phyloP scores from a whole-genome alignment of 345 rosid genomes.

The Gossypium stocksii region DNA sequence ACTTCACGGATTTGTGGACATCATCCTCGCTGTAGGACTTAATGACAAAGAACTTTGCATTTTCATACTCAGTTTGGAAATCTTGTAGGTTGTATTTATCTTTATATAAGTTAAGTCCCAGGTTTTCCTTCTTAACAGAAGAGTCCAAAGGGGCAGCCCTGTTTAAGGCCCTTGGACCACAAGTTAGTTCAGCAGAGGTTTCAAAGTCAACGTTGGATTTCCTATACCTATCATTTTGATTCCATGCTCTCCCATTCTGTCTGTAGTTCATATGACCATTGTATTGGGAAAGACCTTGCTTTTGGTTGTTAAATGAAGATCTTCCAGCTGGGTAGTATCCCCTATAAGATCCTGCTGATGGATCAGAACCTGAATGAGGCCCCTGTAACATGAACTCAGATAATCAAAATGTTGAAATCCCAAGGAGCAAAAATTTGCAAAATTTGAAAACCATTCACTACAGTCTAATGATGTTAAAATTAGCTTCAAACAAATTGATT shows the following conservation, averaged over 20 bases:
- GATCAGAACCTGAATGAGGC: slow-evolving; percentile 32
- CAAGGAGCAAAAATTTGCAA: not conserved
- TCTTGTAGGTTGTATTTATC: slow-evolving; percentile 55
- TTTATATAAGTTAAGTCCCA: slow-evolving; percentile 25
- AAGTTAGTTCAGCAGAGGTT: slow-evolving; percentile 42
- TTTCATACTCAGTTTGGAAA: slow-evolving; percentile 44
- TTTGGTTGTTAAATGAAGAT: slow-evolving; percentile 32
- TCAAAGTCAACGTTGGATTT: slow-evolving; percentile 38
- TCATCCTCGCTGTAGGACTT: slow-evolving; percentile 82
- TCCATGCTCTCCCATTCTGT: slow-evolving; percentile 39
- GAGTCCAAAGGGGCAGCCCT: slow-evolving; percentile 31
- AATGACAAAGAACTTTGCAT: slow-evolving; percentile 63
- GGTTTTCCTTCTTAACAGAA: slow-evolving; percentile 34
- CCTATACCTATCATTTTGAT: slow-evolving; percentile 38
- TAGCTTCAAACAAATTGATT: not conserved
- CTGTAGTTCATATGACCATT: slow-evolving; percentile 34
- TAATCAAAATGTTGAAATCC: slow-evolving; percentile 11
- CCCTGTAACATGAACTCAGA: slow-evolving; percentile 27
- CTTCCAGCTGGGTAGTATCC: slow-evolving; percentile 39
- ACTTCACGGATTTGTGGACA: slow-evolving; percentile 70
- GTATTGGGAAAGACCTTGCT: slow-evolving; percentile 30
- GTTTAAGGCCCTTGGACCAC: slow-evolving; percentile 60
- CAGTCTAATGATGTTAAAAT: not conserved
- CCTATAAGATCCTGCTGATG: slow-evolving; percentile 32
- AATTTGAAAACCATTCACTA: not conserved